Conservation (phyloP, 352 stramenopile species). For the Salisapilia sapeloensis region DNA sequence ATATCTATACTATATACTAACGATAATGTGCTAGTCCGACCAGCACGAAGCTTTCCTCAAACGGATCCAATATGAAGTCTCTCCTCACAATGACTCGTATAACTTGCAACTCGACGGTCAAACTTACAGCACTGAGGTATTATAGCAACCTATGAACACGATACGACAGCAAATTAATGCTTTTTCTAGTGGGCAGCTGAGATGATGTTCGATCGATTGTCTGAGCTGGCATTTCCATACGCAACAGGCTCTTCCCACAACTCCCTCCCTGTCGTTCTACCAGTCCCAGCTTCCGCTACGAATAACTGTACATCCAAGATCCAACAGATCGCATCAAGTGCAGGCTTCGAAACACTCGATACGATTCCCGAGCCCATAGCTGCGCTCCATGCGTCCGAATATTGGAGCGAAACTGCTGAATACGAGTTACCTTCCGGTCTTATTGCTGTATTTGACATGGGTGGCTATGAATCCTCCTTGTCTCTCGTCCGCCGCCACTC, state of each 20-base stretch:
- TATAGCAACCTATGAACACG: neutral
- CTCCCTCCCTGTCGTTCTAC: slow-evolving; percentile 26
- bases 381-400: slow-evolving; percentile 31
- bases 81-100: slow-evolving; percentile 6
- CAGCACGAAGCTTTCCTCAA: slow-evolving; percentile 13
- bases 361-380: slow-evolving; percentile 45
- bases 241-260: slow-evolving; percentile 19
- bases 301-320: slow-evolving; percentile 15
- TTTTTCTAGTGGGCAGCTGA: slow-evolving; percentile 28
- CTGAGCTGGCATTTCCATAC: slow-evolving; percentile 19
- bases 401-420: slow-evolving; percentile 11
- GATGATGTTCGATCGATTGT: slow-evolving; percentile 38
- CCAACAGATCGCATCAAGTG: slow-evolving; percentile 27
- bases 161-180: neutral
- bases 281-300: slow-evolving; percentile 17
- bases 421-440: slow-evolving; percentile 5
- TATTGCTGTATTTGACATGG: slow-evolving; percentile 59
- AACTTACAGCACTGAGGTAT: slow-evolving; percentile 37
- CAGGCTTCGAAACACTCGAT: slow-evolving; percentile 36
- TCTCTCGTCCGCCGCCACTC: slow-evolving; percentile 21
- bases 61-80: slow-evolving; percentile 21
- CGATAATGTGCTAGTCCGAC: slow-evolving; percentile 6
- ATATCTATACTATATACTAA: too few species aligned
- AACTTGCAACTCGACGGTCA: slow-evolving; percentile 29
- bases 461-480: slow-evolving; percentile 31